A percentile compares a stretch with the other conserved stretches of the same genome.
These are phyloP conservation scores for Thalassia testudinum DNA, from an alignment of 116 monocot species.

Conservation along the genomic window DNA sequence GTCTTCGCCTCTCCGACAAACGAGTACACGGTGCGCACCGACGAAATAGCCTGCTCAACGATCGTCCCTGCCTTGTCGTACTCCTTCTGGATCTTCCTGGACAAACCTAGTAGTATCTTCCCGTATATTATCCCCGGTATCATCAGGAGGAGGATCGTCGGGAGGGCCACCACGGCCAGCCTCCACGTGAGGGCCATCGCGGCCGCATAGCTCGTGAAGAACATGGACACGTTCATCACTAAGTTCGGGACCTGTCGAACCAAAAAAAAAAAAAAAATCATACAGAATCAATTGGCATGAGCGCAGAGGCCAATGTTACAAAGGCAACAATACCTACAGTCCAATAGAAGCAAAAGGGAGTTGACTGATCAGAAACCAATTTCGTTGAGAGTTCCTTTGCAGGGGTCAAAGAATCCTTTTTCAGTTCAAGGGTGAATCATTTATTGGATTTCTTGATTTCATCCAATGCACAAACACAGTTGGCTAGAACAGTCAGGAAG, in stretches of 20 bases:
- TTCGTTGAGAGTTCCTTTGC: too few relatives aligned
- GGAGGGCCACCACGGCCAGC: conserved; percentile 39
- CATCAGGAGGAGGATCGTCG: conserved; percentile 47
- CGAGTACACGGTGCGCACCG: conserved; percentile 69
- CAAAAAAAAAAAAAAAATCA: too few relatives aligned
- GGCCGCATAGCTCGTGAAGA: conserved; percentile 37
- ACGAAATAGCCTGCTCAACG: conserved; percentile 59
- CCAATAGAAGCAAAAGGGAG: too few relatives aligned
- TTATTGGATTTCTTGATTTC: too few relatives aligned
- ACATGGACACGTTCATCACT: conserved; percentile 40
- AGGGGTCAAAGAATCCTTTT: too few relatives aligned
- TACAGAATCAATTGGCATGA: too few relatives aligned
- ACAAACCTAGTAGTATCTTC: conserved; percentile 32
- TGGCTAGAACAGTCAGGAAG: too few relatives aligned
- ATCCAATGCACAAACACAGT: too few relatives aligned
- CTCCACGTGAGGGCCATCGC: conserved; percentile 51
- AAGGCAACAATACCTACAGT: too few relatives aligned
- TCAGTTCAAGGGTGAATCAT: too few relatives aligned
- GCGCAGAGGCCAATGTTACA: too few relatives aligned
- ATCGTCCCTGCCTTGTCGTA: conserved; percentile 48
- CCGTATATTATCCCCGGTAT: conserved; percentile 73
- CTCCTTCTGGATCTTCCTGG: conserved; percentile 30
- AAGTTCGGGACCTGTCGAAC: conserved; percentile 80
- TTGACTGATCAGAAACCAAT: too few relatives aligned
- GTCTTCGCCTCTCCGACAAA: conserved; percentile 46